Base-by-base conservation (phyloP, 2,329 filamentous ascomycete genomes). In the Stagonosporopsis cucurbitacearum region DNA sequence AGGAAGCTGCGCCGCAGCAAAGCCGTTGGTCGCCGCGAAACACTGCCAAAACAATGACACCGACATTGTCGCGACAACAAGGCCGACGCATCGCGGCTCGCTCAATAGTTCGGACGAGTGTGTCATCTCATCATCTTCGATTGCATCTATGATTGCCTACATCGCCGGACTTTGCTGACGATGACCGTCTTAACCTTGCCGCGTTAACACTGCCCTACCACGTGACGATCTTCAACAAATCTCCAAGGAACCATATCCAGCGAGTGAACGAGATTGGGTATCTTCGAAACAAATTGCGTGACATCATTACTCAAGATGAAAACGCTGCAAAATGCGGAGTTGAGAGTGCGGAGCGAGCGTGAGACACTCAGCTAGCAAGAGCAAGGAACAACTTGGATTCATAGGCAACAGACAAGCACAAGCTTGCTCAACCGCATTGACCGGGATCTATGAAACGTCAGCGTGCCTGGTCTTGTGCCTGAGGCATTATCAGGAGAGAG, bases 391-490 rank as follows among this genome's bases (percentile, higher is more conserved):
- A 42, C 46, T 39, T 50, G 46, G 6, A 20, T 43, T 45, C 32
- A 50, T 40, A 35, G 7, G 32, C 54, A 47, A 42, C 30, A 28
- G 19, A 30, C 41, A 35, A 15, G 46, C 30, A 43, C 41, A 25
- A 17, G 15, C 33, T 9, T 51, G 25, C 50, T 65, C 66, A 75
- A 48, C 69, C 67, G 58, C 73, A 75, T 55, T 74, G 71, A 46
- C 71, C 71, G 26, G 73, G 67, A 50, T 74, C 73, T 75, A 58
- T 23, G 44, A 53, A 57, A 55, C 23, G 58, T 71, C 58, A 71
- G 64, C 49, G n/a, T n/a, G 39, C 37, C 17, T 39, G 15, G 19
- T 23, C 13, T 17, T 12, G 23, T 37, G 50, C 32, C 20, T 26
- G 22, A 44, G 52, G 47, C 44, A 47, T 23, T 20, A 2, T 35